phyloP scores from a whole-genome alignment of 352 stramenopile genomes.

The Bremia lactucae region DNA sequence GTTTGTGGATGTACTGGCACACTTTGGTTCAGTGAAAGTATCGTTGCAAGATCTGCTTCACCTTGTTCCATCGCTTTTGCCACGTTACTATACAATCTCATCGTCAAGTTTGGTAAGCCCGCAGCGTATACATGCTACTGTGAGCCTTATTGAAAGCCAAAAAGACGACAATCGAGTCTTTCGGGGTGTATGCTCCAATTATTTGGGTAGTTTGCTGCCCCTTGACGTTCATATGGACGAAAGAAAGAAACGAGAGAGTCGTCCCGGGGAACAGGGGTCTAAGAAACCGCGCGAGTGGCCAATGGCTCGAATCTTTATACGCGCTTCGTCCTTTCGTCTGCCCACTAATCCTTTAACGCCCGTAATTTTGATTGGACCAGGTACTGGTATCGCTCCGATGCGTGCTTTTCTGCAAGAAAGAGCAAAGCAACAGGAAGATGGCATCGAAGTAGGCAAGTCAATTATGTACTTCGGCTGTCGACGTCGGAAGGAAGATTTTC shows the following conservation, averaged over 20 bases:
- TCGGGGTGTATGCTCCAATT: slow-evolving; percentile 90
- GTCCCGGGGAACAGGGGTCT: slow-evolving; percentile 54
- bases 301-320: slow-evolving; percentile 85
- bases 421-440: slow-evolving; percentile 50
- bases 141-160: slow-evolving; percentile 85
- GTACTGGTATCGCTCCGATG: slow-evolving; percentile 96
- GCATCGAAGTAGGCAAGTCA: slow-evolving; percentile 61
- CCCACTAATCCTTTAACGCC: slow-evolving; percentile 81
- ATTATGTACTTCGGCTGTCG: slow-evolving; percentile 92
- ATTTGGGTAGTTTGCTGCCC: slow-evolving; percentile 69
- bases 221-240: slow-evolving; percentile 22
- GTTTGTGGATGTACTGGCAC: slow-evolving; percentile 85
- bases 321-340: slow-evolving; percentile 92
- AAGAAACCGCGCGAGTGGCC: slow-evolving; percentile 64
- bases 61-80: slow-evolving; percentile 88
- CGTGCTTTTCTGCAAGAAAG: slow-evolving; percentile 94
- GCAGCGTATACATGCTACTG: slow-evolving; percentile 89
- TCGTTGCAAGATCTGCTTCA: slow-evolving; percentile 82
- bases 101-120: slow-evolving; percentile 90
- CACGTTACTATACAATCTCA: slow-evolving; percentile 97
- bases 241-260: slow-evolving; percentile 66
- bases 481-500: slow-evolving; percentile 74
- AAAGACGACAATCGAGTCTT: slow-evolving; percentile 77
- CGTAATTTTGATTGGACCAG: slow-evolving; percentile 92
- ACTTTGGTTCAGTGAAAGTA: slow-evolving; percentile 56